These are phyloP conservation scores for Coccomyxa sp. DNA, from an alignment of 139 green algal genomes.

Conservation along the genomic window DNA sequence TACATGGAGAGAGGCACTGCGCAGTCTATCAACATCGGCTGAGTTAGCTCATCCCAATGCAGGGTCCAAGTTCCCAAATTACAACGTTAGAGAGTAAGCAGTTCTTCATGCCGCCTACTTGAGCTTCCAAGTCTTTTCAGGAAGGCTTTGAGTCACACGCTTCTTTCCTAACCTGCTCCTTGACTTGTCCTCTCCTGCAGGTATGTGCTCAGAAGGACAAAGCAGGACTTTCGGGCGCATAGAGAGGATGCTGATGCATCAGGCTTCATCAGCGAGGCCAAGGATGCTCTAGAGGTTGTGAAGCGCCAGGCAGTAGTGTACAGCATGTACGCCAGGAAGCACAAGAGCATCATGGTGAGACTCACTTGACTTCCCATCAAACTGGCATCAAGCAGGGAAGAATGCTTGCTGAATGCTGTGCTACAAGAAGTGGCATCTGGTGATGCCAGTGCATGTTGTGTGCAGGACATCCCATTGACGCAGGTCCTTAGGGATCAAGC, in stretches of 20 bases:
- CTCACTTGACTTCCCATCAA: background rate
- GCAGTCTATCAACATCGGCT: too few species aligned
- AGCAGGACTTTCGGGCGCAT: constrained; percentile 38
- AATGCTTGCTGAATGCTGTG: background rate
- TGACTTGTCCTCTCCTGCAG: constrained; percentile 21
- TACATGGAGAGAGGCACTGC: too few species aligned
- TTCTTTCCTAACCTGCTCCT: background rate
- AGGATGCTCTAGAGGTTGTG: constrained; percentile 53
- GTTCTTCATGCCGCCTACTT: background rate
- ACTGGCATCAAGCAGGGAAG: too few species aligned
- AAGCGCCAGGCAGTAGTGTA: constrained; percentile 65
- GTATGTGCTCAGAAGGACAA: constrained; percentile 56
- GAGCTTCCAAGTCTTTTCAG: background rate
- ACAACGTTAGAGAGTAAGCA: constrained; percentile 72
- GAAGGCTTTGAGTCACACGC: background rate
- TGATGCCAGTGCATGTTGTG: background rate
- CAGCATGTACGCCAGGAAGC: constrained; percentile 52
- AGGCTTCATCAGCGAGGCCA: constrained; percentile 21
- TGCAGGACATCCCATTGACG: constrained; percentile 20
- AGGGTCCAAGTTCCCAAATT: constrained; percentile 59
- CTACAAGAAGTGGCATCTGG: background rate
- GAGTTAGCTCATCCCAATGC: too few species aligned
- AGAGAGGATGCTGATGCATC: constrained; percentile 20
- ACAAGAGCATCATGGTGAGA: constrained; percentile 65
- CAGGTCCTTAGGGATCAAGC: constrained; percentile 8